phyloP scores from a whole-genome alignment of 1,284 basidiomycete genomes.

The Naganishia liquefaciens region DNA sequence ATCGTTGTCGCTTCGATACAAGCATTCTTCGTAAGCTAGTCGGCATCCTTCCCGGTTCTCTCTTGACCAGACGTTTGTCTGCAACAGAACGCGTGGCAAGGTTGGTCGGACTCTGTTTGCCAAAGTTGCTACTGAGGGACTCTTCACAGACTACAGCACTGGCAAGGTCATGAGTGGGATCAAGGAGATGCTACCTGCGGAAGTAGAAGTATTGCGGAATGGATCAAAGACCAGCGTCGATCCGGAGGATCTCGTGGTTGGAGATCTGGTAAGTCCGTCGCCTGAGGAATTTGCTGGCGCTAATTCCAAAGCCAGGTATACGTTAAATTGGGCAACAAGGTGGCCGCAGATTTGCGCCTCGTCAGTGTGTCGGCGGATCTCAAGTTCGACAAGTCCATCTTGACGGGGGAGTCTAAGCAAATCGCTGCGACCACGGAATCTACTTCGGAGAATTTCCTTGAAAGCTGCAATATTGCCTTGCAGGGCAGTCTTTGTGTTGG shows the following conservation, averaged over 20 bases:
- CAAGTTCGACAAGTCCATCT: constrained; percentile 64
- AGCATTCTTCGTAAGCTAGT: constrained; percentile 48
- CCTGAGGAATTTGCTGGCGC: background rate
- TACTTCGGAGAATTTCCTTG: constrained; percentile 63
- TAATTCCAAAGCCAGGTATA: constrained; percentile 29
- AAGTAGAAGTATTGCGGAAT: constrained; percentile 51
- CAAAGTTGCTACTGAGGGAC: constrained; percentile 9
- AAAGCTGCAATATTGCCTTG: constrained; percentile 66
- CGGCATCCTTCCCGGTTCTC: background rate
- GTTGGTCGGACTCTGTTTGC: constrained; percentile 36
- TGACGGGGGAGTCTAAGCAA: constrained; percentile 65
- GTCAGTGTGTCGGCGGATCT: constrained; percentile 59
- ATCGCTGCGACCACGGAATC: constrained; percentile 59
- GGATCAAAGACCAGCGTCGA: constrained; percentile 46
- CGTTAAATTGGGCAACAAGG: constrained; percentile 55
- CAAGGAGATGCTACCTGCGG: constrained; percentile 54
- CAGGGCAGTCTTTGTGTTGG: constrained; percentile 66
- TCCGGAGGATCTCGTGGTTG: constrained; percentile 50
- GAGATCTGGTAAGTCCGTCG: constrained; percentile 44
- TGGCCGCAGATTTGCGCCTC: constrained; percentile 61
- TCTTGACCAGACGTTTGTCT: no score
- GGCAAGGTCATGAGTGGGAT: constrained; percentile 56
- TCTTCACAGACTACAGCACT: constrained; percentile 51
- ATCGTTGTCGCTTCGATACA: constrained; percentile 56
- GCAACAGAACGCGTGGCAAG: constrained; percentile 55